Conservation (phyloP, 1,284 basidiomycete species). For the Cryptococcus neoformans region DNA sequence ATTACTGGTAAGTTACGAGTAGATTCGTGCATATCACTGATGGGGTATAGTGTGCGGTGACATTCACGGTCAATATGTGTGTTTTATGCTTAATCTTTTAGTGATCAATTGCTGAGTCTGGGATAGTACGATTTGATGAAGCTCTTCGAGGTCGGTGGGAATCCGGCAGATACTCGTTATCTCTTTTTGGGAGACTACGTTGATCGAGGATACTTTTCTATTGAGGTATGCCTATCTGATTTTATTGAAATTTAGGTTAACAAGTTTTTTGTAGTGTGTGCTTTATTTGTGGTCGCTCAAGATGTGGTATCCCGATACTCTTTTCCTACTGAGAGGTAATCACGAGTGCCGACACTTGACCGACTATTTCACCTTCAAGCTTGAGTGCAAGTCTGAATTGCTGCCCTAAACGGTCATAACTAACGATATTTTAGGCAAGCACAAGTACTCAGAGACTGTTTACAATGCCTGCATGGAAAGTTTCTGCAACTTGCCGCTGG, state of each 20-base stretch:
- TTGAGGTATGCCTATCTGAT: slow-evolving; percentile 61
- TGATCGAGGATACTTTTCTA: slow-evolving; percentile 92
- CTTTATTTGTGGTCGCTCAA: slow-evolving; percentile 90
- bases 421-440: slow-evolving; percentile 50
- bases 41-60: slow-evolving; percentile 74
- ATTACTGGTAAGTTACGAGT: slow-evolving; percentile 70
- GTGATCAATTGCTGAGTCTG: slow-evolving; percentile 1
- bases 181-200: slow-evolving; percentile 98
- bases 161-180: slow-evolving; percentile 85
- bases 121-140: slow-evolving; percentile 94
- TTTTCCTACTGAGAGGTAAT: slow-evolving; percentile 90
- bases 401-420: not conserved
- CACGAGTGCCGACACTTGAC: slow-evolving; percentile 97
- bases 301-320: slow-evolving; percentile 86
- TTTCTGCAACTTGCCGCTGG: slow-evolving; percentile 86
- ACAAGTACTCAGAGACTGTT: slow-evolving; percentile 87
- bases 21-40: slow-evolving; percentile 3
- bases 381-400: slow-evolving; percentile 60
- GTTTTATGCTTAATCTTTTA: slow-evolving; percentile 30
- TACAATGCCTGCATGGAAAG: slow-evolving; percentile 92
- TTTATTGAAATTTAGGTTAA: not conserved
- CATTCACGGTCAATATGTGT: slow-evolving; percentile 95
- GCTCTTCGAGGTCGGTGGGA: slow-evolving; percentile 93
- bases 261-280: slow-evolving; percentile 63
- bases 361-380: slow-evolving; percentile 96